phyloP scores from a whole-genome alignment of 2,329 filamentous ascomycete species.

The Colletotrichum sp. region DNA sequence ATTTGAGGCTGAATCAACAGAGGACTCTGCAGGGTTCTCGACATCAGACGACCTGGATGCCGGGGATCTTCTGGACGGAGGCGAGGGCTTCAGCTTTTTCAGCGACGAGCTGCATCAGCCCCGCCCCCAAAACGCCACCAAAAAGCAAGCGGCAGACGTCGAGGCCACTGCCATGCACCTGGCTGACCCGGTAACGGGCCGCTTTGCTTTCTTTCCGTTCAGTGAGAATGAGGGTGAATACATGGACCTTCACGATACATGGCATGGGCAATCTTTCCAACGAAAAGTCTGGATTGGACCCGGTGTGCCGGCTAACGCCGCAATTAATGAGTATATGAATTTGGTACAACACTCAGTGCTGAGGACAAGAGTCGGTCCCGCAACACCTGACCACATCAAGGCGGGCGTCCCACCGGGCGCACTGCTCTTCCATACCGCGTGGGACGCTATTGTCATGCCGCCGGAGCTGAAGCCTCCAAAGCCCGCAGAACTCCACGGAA shows the following conservation, averaged over 20 bases:
- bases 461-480: slow-evolving; percentile 30
- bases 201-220: slow-evolving; percentile 29
- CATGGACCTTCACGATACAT: slow-evolving; percentile 29
- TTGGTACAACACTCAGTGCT: slow-evolving; percentile 43
- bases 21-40: slow-evolving; percentile 35
- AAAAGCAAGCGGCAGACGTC: slow-evolving; percentile 10
- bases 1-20: slow-evolving; percentile 50
- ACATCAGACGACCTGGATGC: slow-evolving; percentile 42
- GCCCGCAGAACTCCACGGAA: slow-evolving; percentile 34
- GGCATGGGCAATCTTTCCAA: slow-evolving; percentile 31
- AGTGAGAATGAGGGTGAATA: slow-evolving; percentile 30
- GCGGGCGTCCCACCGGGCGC: slow-evolving; percentile 52
- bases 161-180: slow-evolving; percentile 3
- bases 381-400: slow-evolving; percentile 51
- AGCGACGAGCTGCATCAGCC: slow-evolving; percentile 26
- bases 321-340: slow-evolving; percentile 53
- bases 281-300: slow-evolving; percentile 54
- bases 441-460: slow-evolving; percentile 53
- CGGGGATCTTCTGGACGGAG: slow-evolving; percentile 44
- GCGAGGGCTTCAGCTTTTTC: slow-evolving; percentile 51
- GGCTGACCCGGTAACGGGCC: slow-evolving; percentile 21
- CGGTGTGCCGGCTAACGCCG: slow-evolving; percentile 33
- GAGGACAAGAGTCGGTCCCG: slow-evolving; percentile 45
- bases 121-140: not conserved
- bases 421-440: slow-evolving; percentile 56